These are phyloP conservation scores for Coffea eugenioides DNA, from an alignment of 257 asterid genomes.

Conservation along the genomic window DNA sequence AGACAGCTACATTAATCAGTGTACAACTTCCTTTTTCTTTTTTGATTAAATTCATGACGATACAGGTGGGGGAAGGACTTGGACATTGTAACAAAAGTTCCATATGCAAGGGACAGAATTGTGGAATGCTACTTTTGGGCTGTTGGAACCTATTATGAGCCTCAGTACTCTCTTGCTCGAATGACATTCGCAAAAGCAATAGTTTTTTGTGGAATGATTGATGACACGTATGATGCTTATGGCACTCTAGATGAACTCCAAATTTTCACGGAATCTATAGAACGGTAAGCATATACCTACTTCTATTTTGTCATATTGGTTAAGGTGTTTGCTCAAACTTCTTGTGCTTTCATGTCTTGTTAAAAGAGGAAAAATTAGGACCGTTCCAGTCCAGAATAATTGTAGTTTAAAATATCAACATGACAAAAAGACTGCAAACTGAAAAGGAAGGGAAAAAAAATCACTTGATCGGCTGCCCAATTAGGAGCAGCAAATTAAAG, in stretches of 20 bases:
- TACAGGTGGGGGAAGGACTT: slow-evolving; percentile 17
- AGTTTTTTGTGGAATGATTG: neutral
- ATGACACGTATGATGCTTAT: slow-evolving; percentile 13
- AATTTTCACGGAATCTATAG: neutral
- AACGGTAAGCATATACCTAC: neutral
- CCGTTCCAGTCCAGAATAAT: too few relatives aligned
- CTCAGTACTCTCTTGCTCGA: slow-evolving; percentile 4
- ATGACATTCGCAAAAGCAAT: slow-evolving; percentile 1
- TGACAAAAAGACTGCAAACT: too few relatives aligned
- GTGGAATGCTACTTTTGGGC: slow-evolving; percentile 12
- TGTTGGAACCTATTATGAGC: slow-evolving; percentile 4
- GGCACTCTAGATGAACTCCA: slow-evolving; percentile 1
- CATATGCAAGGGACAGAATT: neutral
- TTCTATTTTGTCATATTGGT: too few relatives aligned
- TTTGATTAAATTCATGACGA: neutral
- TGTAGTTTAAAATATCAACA: too few relatives aligned
- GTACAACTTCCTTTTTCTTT: too few relatives aligned
- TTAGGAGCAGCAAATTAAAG: too few relatives aligned
- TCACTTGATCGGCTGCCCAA: too few relatives aligned
- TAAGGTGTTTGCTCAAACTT: too few relatives aligned
- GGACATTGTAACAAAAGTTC: slow-evolving; percentile 11
- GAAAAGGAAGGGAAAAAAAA: too few relatives aligned
- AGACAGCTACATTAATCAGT: too few relatives aligned
- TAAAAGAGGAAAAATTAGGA: too few relatives aligned
- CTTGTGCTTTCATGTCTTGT: too few relatives aligned